These are phyloP conservation scores for Cornus florida DNA, from an alignment of 148 eudicot species.

Conservation along the genomic window DNA sequence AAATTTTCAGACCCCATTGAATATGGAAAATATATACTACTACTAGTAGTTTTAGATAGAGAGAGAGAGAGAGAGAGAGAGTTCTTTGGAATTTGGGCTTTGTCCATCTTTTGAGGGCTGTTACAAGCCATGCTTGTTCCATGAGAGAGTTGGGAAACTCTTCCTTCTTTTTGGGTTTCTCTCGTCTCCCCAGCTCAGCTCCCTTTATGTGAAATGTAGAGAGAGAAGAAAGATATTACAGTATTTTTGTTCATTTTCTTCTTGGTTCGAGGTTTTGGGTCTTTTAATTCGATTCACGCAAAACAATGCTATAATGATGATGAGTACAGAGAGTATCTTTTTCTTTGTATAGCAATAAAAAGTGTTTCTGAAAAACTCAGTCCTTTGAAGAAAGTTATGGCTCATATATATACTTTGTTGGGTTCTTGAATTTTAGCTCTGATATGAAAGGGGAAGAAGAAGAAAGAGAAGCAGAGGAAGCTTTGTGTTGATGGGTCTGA, in stretches of 20 bases:
- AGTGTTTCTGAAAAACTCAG: slow-evolving; percentile 20
- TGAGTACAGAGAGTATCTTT: slow-evolving; percentile 10
- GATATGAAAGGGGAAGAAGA: slow-evolving; percentile 23
- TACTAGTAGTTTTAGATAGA: no score
- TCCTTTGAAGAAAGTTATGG: slow-evolving; percentile 13
- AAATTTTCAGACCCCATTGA: slow-evolving; percentile 5
- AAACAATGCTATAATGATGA: slow-evolving; percentile 42
- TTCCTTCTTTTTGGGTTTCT: slow-evolving; percentile 8
- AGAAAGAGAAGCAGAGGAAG: background rate
- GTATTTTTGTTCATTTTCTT: background rate
- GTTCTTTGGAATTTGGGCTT: slow-evolving; percentile 40
- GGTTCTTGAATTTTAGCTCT: slow-evolving; percentile 14
- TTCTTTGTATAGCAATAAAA: slow-evolving; percentile 20
- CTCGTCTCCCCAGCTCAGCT: background rate
- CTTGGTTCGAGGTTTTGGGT: background rate
- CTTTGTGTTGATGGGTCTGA: slow-evolving; percentile 34
- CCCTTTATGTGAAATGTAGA: background rate
- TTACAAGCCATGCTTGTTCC: slow-evolving; percentile 48
- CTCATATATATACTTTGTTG: background rate
- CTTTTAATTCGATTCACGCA: slow-evolving; percentile 19
- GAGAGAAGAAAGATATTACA: background rate
- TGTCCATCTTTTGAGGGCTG: slow-evolving; percentile 49
- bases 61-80: slow-evolving; percentile 19
- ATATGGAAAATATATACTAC: background rate
- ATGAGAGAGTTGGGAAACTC: background rate